Evolutionary conservation across 2,329 filamentous ascomycete species (phyloP).

Genomic region (Fusarium sp.): DNA sequence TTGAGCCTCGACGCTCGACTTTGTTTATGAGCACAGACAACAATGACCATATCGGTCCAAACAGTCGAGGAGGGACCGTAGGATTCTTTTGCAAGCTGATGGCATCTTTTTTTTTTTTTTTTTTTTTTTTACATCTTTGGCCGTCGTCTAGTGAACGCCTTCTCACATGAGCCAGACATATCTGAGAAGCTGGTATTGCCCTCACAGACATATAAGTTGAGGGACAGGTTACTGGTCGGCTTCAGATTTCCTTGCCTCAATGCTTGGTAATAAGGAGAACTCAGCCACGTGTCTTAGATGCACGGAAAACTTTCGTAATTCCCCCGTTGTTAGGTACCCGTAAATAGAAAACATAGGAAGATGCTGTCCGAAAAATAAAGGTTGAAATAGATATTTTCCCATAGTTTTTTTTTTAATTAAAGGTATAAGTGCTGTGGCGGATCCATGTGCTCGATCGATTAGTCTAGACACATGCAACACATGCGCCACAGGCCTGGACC

Average conservation of each 20-base stretch:
- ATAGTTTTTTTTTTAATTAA: background rate
- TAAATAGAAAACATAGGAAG: background rate
- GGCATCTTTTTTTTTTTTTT: too few species aligned
- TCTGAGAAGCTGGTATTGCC: background rate
- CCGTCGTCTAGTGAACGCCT: background rate
- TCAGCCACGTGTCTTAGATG: background rate
- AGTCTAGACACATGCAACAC: constrained; percentile 33
- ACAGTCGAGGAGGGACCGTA: background rate
- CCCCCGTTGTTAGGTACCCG: background rate
- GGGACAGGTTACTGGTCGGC: background rate
- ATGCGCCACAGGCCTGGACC: constrained; percentile 35
- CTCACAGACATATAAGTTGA: background rate
- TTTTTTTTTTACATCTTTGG: too few species aligned
- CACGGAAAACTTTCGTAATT: background rate
- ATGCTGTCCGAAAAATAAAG: constrained; percentile 11
- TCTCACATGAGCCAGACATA: background rate
- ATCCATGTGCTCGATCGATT: constrained; percentile 19
- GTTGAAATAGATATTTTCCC: background rate
- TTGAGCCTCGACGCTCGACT: background rate
- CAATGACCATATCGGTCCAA: background rate
- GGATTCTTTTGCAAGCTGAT: background rate
- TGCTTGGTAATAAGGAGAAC: background rate
- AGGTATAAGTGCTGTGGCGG: background rate
- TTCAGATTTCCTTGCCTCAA: background rate
- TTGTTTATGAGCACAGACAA: background rate